phyloP scores from a whole-genome alignment of 257 asterid genomes.

The Schizonepeta tenuifolia region DNA sequence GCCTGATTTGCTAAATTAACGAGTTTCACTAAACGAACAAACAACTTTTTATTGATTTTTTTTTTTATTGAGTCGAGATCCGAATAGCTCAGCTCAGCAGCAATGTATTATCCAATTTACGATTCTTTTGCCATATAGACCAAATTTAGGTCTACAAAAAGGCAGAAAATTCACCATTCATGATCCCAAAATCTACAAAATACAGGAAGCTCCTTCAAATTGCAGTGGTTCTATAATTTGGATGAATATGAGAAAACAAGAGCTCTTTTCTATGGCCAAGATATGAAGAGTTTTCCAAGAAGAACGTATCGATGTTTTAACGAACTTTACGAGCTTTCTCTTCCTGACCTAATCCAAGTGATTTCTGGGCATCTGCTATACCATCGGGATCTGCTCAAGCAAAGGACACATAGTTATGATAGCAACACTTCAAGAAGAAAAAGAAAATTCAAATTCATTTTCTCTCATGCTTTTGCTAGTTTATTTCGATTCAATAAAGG shows the following conservation, averaged over 20 bases:
- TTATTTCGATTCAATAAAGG: not conserved
- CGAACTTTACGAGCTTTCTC: constrained; percentile 79
- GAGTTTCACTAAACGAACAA: too few species aligned
- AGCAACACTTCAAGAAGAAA: constrained; percentile 1
- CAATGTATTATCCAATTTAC: not conserved
- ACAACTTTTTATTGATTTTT: too few species aligned
- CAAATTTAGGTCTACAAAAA: not conserved
- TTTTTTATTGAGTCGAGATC: too few species aligned
- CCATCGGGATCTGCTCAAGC: constrained; percentile 85
- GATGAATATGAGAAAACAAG: not conserved
- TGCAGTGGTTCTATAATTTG: not conserved
- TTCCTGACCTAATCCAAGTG: constrained; percentile 94
- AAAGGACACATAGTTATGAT: constrained; percentile 11
- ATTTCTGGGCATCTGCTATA: constrained; percentile 87
- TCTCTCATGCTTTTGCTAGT: not conserved
- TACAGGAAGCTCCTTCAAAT: not conserved
- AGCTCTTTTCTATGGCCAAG: not conserved
- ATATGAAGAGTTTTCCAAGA: not conserved
- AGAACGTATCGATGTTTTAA: constrained; percentile 22
- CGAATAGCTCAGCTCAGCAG: not conserved
- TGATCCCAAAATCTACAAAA: not conserved
- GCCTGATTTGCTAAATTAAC: too few species aligned
- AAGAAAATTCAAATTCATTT: not conserved
- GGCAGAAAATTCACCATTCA: not conserved
- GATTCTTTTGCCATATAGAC: not conserved